Evolutionary conservation across 495 filamentous ascomycete species (phyloP), one percentile per base, ranked within the genome.

Genomic region (Pyronema domesticum): DNA sequence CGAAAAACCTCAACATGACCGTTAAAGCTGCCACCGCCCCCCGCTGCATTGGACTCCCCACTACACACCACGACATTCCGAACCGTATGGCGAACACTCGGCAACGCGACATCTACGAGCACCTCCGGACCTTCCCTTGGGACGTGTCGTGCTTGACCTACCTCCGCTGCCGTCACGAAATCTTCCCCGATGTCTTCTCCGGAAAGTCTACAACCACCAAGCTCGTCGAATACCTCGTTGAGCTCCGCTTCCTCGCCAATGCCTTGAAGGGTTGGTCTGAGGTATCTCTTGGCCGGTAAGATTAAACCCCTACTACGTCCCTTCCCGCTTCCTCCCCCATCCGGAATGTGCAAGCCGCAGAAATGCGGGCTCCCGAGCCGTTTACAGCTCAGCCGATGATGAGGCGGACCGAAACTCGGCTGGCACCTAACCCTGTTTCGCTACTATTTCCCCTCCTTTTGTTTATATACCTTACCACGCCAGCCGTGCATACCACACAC

Each of bases 211-310:
- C 51, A 9, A 53, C 51, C 34, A 40, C 51, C 34, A 40, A 43
- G 51, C 34, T 30, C 34, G 37, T 53, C 35, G 51, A 53, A n/a
- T 53, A 53, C 37, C 51, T 53, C 35, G 51, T 53, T n/a, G 51
- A 53, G 19, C 51, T 53, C 13, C 34, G 37, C 35, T 53, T 53
- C 37, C 35, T 53, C 35, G 37, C 35, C 35, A 42, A 10, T 15
- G 37, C 51, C 14, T 23, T 53, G 8, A 40, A 35, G 8, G 51
- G 51, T 3, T 53, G 51, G 51, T 17, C 33, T 18, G 51, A 53
- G 15, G 37, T 53, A 13, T 9, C 37, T 1, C 37, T 53, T 42
- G 51, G 51, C 34, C 34, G 51, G 51, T 53, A 53, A 34, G 48
- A 34, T n/a, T 14, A 17, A 9, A 51, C 17, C 13, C 33, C 34